Conservation (phyloP, 2,329 filamentous ascomycete genomes). For the Daldinia eschscholtzii region DNA sequence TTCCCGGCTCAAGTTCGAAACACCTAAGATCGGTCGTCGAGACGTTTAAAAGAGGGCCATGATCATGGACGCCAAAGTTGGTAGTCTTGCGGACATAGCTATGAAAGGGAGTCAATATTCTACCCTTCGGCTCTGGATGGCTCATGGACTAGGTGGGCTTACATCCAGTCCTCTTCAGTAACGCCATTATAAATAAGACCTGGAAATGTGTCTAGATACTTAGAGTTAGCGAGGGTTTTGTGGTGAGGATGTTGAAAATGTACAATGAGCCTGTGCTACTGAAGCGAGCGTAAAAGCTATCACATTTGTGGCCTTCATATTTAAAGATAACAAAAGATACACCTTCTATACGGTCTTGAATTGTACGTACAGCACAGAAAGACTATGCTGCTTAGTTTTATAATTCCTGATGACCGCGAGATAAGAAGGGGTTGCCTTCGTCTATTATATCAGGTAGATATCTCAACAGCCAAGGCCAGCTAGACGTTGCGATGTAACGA, state of each 20-base stretch:
- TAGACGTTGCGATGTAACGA: background rate
- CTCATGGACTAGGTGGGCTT: background rate
- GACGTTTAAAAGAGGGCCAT: conserved; percentile 1
- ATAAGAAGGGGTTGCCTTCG: background rate
- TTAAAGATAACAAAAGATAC: background rate
- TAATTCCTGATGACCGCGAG: background rate
- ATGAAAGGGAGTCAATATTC: background rate
- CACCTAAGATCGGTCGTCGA: background rate
- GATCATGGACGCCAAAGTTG: background rate
- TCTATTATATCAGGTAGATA: background rate
- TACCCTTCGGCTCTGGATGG: background rate
- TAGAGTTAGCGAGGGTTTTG: background rate
- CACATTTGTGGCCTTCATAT: background rate
- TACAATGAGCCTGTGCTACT: background rate
- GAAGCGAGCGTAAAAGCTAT: background rate
- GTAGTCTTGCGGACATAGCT: background rate
- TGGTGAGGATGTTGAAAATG: background rate
- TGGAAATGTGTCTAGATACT: conserved; percentile 1
- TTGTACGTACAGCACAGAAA: background rate
- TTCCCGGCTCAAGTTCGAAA: background rate
- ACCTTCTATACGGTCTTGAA: background rate
- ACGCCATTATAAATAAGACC: background rate
- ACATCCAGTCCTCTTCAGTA: background rate
- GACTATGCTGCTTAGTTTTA: background rate
- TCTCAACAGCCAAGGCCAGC: conserved; percentile 15